A percentile compares a stretch with the other conserved stretches of the same genome.
Conservation (phyloP, 129 eudicot species). For the Tagetes erecta region DNA sequence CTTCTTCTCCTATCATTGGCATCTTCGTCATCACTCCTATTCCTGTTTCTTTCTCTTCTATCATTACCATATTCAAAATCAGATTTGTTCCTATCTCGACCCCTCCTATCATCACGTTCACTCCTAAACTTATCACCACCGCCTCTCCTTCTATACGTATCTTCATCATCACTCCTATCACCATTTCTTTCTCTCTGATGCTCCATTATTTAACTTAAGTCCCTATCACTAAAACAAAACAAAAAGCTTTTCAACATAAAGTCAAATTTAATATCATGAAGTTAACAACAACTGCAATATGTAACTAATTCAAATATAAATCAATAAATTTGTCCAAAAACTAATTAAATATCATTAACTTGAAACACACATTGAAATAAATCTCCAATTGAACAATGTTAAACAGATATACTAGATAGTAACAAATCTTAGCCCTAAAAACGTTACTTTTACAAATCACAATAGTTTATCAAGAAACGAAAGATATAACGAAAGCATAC, state of each 20-base stretch:
- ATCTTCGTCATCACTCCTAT: slow-evolving; percentile 31
- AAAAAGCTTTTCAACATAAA: background rate
- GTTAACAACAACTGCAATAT: background rate
- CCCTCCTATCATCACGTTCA: slow-evolving; percentile 27
- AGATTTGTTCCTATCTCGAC: slow-evolving; percentile 22
- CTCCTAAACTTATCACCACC: slow-evolving; percentile 30
- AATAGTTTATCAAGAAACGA: background rate
- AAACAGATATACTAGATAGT: background rate
- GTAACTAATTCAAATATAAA: background rate
- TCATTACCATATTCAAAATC: slow-evolving; percentile 12
- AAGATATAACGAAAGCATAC: background rate
- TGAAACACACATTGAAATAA: background rate
- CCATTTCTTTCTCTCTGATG: slow-evolving; percentile 27
- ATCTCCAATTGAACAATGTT: background rate
- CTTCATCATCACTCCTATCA: slow-evolving; percentile 29
- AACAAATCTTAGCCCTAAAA: background rate
- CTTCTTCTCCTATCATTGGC: slow-evolving; percentile 23
- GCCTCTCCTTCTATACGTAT: slow-evolving; percentile 28
- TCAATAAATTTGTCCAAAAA: background rate
- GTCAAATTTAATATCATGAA: background rate
- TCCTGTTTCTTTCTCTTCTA: slow-evolving; percentile 23
- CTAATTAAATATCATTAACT: background rate
- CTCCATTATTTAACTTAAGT: slow-evolving; percentile 23
- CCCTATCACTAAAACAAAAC: slow-evolving; percentile 23
- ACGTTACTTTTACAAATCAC: background rate